phyloP scores from a whole-genome alignment of 495 filamentous ascomycete genomes.

The Eremomyces bilateralis region DNA sequence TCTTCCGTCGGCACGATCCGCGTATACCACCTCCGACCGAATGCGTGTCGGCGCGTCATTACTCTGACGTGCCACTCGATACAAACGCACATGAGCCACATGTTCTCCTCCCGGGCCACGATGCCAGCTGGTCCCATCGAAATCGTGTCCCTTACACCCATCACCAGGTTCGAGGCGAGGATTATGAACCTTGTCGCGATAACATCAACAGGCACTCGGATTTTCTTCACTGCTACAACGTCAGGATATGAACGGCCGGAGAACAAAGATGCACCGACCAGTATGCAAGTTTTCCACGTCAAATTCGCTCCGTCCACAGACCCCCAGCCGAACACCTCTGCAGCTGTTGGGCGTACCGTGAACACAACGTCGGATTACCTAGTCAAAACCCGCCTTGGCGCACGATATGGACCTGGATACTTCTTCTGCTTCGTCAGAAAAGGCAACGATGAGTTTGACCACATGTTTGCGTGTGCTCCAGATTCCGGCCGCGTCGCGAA shows the following conservation, averaged over 20 bases:
- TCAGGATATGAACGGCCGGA: conserved; percentile 42
- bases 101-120: conserved; percentile 45
- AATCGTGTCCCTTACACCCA: conserved; percentile 68
- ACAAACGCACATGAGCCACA: conserved; percentile 53
- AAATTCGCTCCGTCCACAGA: conserved; percentile 58
- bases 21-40: conserved; percentile 53
- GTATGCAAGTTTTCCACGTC: conserved; percentile 91
- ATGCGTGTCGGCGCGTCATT: conserved; percentile 31
- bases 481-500: conserved; percentile 61
- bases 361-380: conserved; percentile 19
- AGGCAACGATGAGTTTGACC: conserved; percentile 29
- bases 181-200: conserved; percentile 77
- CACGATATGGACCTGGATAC: conserved; percentile 67
- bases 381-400: conserved; percentile 6
- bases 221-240: conserved; percentile 79
- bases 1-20: conserved; percentile 68
- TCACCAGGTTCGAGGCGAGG: conserved; percentile 57
- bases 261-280: conserved; percentile 48
- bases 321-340: neutral
- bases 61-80: conserved; percentile 31
- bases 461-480: conserved; percentile 65
- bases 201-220: conserved; percentile 71
- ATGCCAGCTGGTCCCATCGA: conserved; percentile 37
- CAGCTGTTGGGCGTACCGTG: conserved; percentile 7
- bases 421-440: conserved; percentile 55